A percentile compares a stretch with the other conserved stretches of the same genome.
phyloP scores from a whole-genome alignment of 1,284 basidiomycete species.

The Phylloporus gajari region DNA sequence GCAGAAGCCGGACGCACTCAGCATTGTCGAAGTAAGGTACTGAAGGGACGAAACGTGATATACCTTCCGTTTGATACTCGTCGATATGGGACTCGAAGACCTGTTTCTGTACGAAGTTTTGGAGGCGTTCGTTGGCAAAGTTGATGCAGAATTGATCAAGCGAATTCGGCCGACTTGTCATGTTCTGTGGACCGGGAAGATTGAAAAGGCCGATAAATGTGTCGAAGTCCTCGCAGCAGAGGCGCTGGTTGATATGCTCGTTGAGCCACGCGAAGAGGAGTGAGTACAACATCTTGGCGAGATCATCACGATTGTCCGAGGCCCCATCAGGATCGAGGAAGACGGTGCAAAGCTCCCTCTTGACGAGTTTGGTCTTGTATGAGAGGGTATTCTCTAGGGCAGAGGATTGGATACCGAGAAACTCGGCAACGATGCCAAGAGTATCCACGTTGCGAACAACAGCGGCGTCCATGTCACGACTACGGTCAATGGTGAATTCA shows the following conservation, averaged over 20 bases:
- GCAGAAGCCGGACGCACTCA: too few species aligned
- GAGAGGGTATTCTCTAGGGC: conserved; percentile 88
- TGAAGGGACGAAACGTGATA: too few species aligned
- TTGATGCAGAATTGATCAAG: conserved; percentile 98
- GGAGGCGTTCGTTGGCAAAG: conserved; percentile 91
- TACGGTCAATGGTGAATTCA: conserved; percentile 86
- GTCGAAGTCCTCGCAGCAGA: conserved; percentile 90
- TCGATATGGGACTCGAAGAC: conserved; percentile 78
- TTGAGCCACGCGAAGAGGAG: conserved; percentile 98
- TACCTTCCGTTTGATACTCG: too few species aligned
- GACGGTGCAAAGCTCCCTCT: conserved; percentile 94
- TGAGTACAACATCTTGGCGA: conserved; percentile 93
- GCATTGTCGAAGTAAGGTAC: too few species aligned
- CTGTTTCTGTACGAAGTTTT: conserved; percentile 75
- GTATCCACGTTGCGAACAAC: too few species aligned
- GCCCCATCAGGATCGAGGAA: conserved; percentile 96
- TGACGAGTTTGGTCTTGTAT: conserved; percentile 92
- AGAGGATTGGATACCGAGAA: conserved; percentile 84
- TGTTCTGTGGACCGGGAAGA: conserved; percentile 92
- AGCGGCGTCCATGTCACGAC: conserved; percentile 87
- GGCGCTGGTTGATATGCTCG: conserved; percentile 93
- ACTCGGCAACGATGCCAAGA: conserved; percentile 65
- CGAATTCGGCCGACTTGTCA: conserved; percentile 85
- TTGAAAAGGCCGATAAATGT: conserved; percentile 96
- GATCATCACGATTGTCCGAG: conserved; percentile 90